Evolutionary conservation across 2,329 filamentous ascomycete species (phyloP).

Genomic region (Trichoderma semiorbis): DNA sequence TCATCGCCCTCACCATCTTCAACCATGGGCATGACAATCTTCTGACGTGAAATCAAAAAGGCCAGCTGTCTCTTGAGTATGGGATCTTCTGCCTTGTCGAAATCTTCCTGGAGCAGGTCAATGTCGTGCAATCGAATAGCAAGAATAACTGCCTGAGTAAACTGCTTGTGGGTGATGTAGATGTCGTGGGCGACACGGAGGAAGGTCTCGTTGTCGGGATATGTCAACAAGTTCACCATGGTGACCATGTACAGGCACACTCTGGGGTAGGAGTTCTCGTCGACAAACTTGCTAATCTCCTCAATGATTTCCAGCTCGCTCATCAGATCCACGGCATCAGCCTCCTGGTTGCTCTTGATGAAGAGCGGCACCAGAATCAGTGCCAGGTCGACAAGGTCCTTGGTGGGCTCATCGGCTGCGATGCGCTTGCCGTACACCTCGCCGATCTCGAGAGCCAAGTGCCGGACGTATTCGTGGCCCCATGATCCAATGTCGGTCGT

Average conservation of each 20-base stretch:
- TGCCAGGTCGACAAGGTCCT: slow-evolving; percentile 83
- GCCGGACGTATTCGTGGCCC: slow-evolving; percentile 97
- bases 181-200: slow-evolving; percentile 89
- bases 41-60: slow-evolving; percentile 87
- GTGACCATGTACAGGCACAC: slow-evolving; percentile 98
- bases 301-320: slow-evolving; percentile 98
- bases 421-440: slow-evolving; percentile 88
- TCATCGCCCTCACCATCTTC: slow-evolving; percentile 63
- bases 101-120: slow-evolving; percentile 76
- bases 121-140: slow-evolving; percentile 90
- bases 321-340: slow-evolving; percentile 93
- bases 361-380: slow-evolving; percentile 87
- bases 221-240: slow-evolving; percentile 97
- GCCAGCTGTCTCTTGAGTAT: slow-evolving; percentile 89
- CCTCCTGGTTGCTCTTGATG: slow-evolving; percentile 95
- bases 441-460: slow-evolving; percentile 92
- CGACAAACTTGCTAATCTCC: slow-evolving; percentile 80
- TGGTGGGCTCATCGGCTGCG: slow-evolving; percentile 76
- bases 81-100: slow-evolving; percentile 74
- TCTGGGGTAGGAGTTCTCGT: slow-evolving; percentile 87
- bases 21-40: slow-evolving; percentile 73
- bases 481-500: slow-evolving; percentile 92
- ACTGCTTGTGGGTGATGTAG: slow-evolving; percentile 89
- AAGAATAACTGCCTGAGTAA: slow-evolving; percentile 88
- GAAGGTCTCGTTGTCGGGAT: slow-evolving; percentile 95